A percentile compares a stretch with the other conserved stretches of the same genome.
phyloP scores from a whole-genome alignment of 1,139 yeast genomes.

The Torulaspora pretoriensis region DNA sequence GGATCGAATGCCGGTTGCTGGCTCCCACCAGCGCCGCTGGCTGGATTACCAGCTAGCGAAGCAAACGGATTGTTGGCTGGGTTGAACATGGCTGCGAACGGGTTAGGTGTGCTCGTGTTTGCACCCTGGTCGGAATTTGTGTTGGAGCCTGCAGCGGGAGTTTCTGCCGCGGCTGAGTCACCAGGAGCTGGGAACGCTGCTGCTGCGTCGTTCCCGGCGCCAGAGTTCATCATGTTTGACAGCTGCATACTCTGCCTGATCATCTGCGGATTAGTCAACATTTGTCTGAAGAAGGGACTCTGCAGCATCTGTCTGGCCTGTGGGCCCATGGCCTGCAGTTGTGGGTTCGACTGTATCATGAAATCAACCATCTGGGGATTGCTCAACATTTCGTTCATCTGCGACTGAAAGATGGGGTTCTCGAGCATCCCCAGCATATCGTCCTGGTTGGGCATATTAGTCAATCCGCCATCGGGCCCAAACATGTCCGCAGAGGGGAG shows the following conservation, averaged over 20 bases:
- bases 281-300: slow-evolving; percentile 76
- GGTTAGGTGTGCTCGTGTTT: slow-evolving; percentile 43
- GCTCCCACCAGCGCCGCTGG: slow-evolving; percentile 21
- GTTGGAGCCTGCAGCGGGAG: background rate
- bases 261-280: slow-evolving; percentile 82
- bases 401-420: slow-evolving; percentile 74
- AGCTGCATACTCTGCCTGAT: slow-evolving; percentile 78
- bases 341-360: slow-evolving; percentile 79
- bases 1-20: slow-evolving; percentile 37
- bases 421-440: slow-evolving; percentile 72
- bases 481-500: slow-evolving; percentile 85
- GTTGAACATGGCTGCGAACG: slow-evolving; percentile 48
- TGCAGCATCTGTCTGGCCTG: slow-evolving; percentile 83
- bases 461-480: slow-evolving; percentile 94
- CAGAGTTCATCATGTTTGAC: slow-evolving; percentile 46
- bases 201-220: slow-evolving; percentile 39
- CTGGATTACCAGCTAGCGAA: slow-evolving; percentile 36
- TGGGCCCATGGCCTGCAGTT: slow-evolving; percentile 81
- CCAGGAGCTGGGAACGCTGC: slow-evolving; percentile 40
- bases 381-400: slow-evolving; percentile 71
- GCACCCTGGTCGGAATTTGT: slow-evolving; percentile 17
- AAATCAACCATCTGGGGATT: slow-evolving; percentile 82
- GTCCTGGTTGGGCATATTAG: slow-evolving; percentile 61
- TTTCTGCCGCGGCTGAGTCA: slow-evolving; percentile 16
- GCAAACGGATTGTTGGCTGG: slow-evolving; percentile 51